Evolutionary conservation across 768 basidiomycete species (phyloP).

Genomic region (Suillus subluteus): DNA sequence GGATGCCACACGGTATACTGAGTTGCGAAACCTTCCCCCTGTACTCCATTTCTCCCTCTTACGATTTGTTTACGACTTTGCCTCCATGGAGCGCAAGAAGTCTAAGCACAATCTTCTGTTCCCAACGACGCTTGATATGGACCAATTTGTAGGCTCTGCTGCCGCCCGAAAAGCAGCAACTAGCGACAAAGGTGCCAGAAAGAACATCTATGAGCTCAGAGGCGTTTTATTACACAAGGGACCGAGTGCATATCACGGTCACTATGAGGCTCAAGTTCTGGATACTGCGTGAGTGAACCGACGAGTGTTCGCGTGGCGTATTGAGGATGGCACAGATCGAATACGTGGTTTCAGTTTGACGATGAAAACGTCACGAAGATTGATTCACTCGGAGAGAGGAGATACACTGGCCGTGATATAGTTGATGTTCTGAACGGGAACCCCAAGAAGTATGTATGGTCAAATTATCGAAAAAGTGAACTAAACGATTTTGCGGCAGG

Average conservation of each 20-base stretch:
- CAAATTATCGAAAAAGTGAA: neutral
- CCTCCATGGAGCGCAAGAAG: conserved; percentile 84
- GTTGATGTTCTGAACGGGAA: conserved; percentile 31
- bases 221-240: conserved; percentile 92
- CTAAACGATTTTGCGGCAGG: conserved; percentile 20
- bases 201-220: conserved; percentile 74
- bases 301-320: conserved; percentile 11
- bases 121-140: conserved; percentile 76
- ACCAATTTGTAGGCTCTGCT: conserved; percentile 52
- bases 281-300: conserved; percentile 58
- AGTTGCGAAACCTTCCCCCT: conserved; percentile 75
- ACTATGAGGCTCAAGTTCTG: conserved; percentile 86
- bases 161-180: conserved; percentile 22
- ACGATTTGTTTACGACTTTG: conserved; percentile 88
- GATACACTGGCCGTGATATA: conserved; percentile 32
- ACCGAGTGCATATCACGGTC: conserved; percentile 87
- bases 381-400: conserved; percentile 53
- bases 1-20: conserved; percentile 79
- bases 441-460: conserved; percentile 35
- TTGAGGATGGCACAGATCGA: conserved; percentile 44
- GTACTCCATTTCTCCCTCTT: conserved; percentile 90
- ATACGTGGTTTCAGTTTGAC: conserved; percentile 90
- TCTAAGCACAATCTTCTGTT: conserved; percentile 82
- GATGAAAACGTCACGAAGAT: conserved; percentile 82
- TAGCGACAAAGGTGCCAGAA: conserved; percentile 17